A percentile compares a stretch with the other conserved stretches of the same genome.
Conservation (phyloP, 75 land plant genomes). For the Sequoiadendron giganteum region DNA sequence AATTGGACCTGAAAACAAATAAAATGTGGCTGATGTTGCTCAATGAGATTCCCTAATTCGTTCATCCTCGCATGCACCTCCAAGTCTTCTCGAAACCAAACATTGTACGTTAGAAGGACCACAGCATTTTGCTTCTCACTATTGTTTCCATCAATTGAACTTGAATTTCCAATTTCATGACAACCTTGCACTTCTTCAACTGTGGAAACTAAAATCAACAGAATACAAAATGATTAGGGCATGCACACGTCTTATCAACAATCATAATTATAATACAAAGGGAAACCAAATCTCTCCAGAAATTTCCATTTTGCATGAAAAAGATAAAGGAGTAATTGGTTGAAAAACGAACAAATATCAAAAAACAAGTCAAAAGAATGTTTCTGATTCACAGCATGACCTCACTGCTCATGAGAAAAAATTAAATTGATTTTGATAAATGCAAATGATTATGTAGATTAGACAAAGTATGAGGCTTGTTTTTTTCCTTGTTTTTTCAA, state of each 20-base stretch:
- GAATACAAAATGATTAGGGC: neutral
- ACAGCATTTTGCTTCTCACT: constrained; percentile 17
- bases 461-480: no score
- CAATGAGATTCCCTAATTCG: constrained; percentile 79
- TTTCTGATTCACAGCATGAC: no score
- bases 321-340: neutral
- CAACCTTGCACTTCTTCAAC: neutral
- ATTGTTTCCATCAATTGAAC: constrained; percentile 7
- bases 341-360: neutral
- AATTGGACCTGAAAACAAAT: constrained; percentile 81
- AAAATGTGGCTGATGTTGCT: constrained; percentile 79
- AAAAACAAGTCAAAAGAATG: no score
- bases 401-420: no score
- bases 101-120: constrained; percentile 81
- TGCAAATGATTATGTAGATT: no score
- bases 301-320: neutral
- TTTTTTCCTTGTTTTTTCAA: no score
- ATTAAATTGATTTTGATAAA: no score
- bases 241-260: neutral
- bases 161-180: neutral
- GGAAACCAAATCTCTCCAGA: neutral
- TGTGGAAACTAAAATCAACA: neutral
- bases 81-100: constrained; percentile 87
- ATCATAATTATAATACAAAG: neutral
- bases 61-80: constrained; percentile 66